These are phyloP conservation scores for Hygrocybe coccinea DNA, from an alignment of 768 basidiomycete species.

Conservation along the genomic window DNA sequence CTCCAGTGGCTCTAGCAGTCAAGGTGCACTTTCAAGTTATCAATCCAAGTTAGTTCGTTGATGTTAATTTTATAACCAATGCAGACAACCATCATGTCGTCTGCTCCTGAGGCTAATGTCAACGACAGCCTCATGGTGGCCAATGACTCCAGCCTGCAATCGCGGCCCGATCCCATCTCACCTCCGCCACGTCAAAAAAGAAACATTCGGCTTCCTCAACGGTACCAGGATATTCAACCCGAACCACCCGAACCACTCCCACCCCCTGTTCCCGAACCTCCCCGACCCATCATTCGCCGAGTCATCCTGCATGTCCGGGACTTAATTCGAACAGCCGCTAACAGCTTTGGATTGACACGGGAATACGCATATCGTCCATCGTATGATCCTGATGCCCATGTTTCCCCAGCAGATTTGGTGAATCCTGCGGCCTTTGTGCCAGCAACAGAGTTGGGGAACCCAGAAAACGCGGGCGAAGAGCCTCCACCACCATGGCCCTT, in stretches of 20 bases:
- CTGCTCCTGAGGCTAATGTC: too few relatives aligned
- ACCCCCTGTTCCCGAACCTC: not conserved
- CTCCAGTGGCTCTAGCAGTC: too few relatives aligned
- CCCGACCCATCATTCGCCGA: not conserved
- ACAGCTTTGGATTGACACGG: slow-evolving; percentile 14
- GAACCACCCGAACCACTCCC: slow-evolving; percentile 8
- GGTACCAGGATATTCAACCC: slow-evolving; percentile 17
- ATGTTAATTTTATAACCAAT: too few relatives aligned
- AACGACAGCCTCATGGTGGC: not conserved
- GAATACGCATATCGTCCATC: slow-evolving; percentile 16
- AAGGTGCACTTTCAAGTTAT: too few relatives aligned
- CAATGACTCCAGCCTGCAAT: not conserved
- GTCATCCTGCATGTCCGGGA: slow-evolving; percentile 16
- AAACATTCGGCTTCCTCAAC: slow-evolving; percentile 1
- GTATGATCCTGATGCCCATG: slow-evolving; percentile 7
- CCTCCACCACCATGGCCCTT: slow-evolving; percentile 16
- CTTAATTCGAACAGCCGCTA: slow-evolving; percentile 11
- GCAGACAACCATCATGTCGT: too few relatives aligned
- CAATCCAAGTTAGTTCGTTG: too few relatives aligned
- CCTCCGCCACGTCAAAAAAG: not conserved
- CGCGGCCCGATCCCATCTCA: not conserved
- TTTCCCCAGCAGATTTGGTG: slow-evolving; percentile 7
- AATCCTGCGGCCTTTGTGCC: not conserved
- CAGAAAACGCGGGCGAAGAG: not conserved
- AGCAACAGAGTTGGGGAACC: not conserved